These are phyloP conservation scores for Auriscalpium microsporum DNA, from an alignment of 768 basidiomycete genomes.

Conservation along the genomic window DNA sequence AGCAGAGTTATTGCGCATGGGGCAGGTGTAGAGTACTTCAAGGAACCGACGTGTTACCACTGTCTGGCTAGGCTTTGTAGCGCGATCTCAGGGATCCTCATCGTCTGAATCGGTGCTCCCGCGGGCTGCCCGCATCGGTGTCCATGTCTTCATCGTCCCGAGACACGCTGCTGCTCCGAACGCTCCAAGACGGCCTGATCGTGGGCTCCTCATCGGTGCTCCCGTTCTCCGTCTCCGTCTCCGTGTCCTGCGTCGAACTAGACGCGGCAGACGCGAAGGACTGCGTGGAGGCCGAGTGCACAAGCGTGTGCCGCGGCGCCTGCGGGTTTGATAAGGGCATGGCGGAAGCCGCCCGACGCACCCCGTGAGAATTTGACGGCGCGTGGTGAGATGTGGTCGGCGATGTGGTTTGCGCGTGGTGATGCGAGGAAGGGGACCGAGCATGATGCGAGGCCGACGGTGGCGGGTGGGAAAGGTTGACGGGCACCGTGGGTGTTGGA, in stretches of 20 bases:
- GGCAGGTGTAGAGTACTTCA: too few species aligned
- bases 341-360: slow-evolving; percentile 11
- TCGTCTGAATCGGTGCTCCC: too few species aligned
- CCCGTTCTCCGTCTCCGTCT: slow-evolving; percentile 35
- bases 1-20: too few species aligned
- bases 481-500: slow-evolving; percentile 30
- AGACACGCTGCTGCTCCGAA: background rate
- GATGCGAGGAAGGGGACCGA: slow-evolving; percentile 28
- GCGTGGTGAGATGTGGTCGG: slow-evolving; percentile 1
- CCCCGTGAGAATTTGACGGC: background rate
- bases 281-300: slow-evolving; percentile 11
- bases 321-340: slow-evolving; percentile 4
- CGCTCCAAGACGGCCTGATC: slow-evolving; percentile 38
- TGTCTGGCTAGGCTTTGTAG: too few species aligned
- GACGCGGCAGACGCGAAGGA: slow-evolving; percentile 23
- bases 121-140: background rate
- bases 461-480: background rate
- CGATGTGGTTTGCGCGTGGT: slow-evolving; percentile 6
- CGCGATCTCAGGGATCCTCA: too few species aligned
- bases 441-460: slow-evolving; percentile 19
- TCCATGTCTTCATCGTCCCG: background rate
- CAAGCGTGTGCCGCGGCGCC: slow-evolving; percentile 6
- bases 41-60: too few species aligned
- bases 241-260: slow-evolving; percentile 22
- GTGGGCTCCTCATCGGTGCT: slow-evolving; percentile 79